These are phyloP conservation scores for Penstemon eatonii DNA, from an alignment of 257 asterid species.

Conservation along the genomic window DNA sequence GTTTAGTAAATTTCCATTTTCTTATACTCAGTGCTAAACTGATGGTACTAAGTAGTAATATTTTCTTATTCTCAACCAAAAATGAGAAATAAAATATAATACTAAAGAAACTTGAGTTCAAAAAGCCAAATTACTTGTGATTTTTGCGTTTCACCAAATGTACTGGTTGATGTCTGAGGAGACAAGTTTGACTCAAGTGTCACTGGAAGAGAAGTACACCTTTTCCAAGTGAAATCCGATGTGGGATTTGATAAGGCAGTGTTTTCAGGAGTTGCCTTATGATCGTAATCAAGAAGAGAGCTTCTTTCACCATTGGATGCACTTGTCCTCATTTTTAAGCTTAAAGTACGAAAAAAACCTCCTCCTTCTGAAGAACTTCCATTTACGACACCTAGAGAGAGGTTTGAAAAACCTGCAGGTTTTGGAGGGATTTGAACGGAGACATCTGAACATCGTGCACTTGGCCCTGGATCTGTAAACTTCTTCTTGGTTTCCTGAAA, in stretches of 20 bases:
- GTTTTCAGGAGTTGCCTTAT: conserved; percentile 54
- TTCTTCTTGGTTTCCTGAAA: conserved; percentile 28
- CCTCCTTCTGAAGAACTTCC: conserved; percentile 43
- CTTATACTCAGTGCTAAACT: neutral
- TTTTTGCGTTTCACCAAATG: conserved; percentile 50
- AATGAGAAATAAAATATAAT: neutral
- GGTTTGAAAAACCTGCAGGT: conserved; percentile 36
- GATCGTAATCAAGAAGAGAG: conserved; percentile 61
- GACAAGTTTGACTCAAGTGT: conserved; percentile 60
- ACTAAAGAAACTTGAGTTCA: conserved; percentile 1
- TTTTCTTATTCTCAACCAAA: neutral
- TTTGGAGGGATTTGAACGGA: conserved; percentile 80
- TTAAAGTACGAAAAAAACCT: conserved; percentile 60
- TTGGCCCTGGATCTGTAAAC: conserved; percentile 35
- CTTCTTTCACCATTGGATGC: conserved; percentile 65
- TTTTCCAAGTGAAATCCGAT: conserved; percentile 47
- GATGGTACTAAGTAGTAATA: neutral
- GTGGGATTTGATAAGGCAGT: conserved; percentile 45
- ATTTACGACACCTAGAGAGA: conserved; percentile 37
- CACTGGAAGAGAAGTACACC: conserved; percentile 80
- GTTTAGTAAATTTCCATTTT: neutral
- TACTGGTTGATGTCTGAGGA: conserved; percentile 58
- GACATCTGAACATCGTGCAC: conserved; percentile 45
- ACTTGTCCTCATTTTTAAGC: conserved; percentile 57
- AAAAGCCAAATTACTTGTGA: conserved; percentile 47